These are phyloP conservation scores for Crithidia expoeki DNA, from an alignment of 208 protist genomes.

Conservation along the genomic window DNA sequence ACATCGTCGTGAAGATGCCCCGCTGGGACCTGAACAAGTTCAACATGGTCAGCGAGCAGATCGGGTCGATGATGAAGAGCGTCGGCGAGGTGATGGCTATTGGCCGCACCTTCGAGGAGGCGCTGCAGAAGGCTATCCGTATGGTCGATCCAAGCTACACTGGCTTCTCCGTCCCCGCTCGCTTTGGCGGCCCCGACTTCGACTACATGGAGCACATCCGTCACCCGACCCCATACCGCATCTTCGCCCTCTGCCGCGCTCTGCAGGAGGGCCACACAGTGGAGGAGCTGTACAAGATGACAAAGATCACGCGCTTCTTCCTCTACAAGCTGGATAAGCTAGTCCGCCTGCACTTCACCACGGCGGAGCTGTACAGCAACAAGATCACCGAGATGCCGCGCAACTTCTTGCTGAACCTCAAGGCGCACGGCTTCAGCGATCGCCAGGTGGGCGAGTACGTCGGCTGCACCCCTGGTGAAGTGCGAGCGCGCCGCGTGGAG, in stretches of 20 bases:
- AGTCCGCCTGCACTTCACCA: constrained; percentile 48
- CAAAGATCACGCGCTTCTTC: constrained; percentile 97
- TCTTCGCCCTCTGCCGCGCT: constrained; percentile 85
- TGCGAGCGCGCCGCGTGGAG: constrained; percentile 65
- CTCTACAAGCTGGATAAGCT: constrained; percentile 96
- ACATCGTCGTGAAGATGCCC: constrained; percentile 96
- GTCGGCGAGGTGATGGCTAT: constrained; percentile 99
- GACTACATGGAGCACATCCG: constrained; percentile 83
- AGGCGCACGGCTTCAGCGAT: constrained; percentile 96
- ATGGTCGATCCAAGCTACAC: constrained; percentile 93
- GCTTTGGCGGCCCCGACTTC: constrained; percentile 61
- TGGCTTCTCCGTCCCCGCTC: constrained; percentile 86
- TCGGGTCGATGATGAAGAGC: constrained; percentile 97
- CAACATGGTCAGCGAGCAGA: constrained; percentile 91
- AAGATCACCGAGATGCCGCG: constrained; percentile 48
- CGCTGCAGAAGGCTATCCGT: constrained; percentile 97
- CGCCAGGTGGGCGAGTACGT: constrained; percentile 87
- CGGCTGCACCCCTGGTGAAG: constrained; percentile 46
- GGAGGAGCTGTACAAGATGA: constrained; percentile 92
- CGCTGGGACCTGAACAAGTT: constrained; percentile 98
- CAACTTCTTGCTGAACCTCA: constrained; percentile 74
- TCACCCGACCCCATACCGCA: constrained; percentile 80
- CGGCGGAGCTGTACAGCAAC: constrained; percentile 39
- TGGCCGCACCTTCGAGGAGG: constrained; percentile 98
- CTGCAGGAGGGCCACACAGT: constrained; percentile 84